Evolutionary conservation across 2,329 filamentous ascomycete species (phyloP).

Genomic region (Ceratocystis papillata): DNA sequence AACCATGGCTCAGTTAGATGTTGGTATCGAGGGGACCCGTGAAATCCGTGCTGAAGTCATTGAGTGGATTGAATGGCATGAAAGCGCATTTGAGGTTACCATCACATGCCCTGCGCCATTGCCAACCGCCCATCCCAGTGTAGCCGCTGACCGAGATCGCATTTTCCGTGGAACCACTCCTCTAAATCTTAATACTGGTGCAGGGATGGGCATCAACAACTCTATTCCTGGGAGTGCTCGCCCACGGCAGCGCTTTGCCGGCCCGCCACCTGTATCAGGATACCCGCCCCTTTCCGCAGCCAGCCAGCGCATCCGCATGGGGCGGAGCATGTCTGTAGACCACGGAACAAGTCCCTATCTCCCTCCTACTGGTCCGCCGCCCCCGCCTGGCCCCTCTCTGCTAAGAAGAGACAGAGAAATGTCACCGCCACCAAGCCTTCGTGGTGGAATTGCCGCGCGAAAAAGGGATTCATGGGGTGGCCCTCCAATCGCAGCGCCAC

Average conservation of each 20-base stretch:
- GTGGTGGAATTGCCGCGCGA: slow-evolving; percentile 6
- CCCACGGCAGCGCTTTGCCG: slow-evolving; percentile 12
- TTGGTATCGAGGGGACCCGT: slow-evolving; percentile 21
- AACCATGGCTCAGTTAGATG: slow-evolving; percentile 21
- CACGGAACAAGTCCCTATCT: slow-evolving; percentile 20
- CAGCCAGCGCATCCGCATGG: slow-evolving; percentile 7
- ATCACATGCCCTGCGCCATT: slow-evolving; percentile 19
- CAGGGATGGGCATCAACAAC: slow-evolving; percentile 3
- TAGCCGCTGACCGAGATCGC: slow-evolving; percentile 11
- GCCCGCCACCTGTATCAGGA: slow-evolving; percentile 19
- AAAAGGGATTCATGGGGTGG: slow-evolving; percentile 23
- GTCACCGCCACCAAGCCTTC: slow-evolving; percentile 17
- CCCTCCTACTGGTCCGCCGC: slow-evolving; percentile 5
- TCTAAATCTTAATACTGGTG: slow-evolving; percentile 15
- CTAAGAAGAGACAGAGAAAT: slow-evolving; percentile 3
- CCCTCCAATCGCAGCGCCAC: slow-evolving; percentile 17
- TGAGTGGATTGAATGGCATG: slow-evolving; percentile 24
- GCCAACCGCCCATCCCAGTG: not conserved
- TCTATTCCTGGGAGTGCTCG: slow-evolving; percentile 3
- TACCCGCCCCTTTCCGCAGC: slow-evolving; percentile 15
- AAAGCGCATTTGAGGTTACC: slow-evolving; percentile 20
- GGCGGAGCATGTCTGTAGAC: slow-evolving; percentile 23
- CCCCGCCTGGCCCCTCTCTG: not conserved
- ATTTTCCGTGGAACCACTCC: slow-evolving; percentile 19
- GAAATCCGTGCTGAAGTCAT: slow-evolving; percentile 24